Conservation (phyloP, 805 yeast genomes). For the Yamadazyma takamatsuzukensis region DNA sequence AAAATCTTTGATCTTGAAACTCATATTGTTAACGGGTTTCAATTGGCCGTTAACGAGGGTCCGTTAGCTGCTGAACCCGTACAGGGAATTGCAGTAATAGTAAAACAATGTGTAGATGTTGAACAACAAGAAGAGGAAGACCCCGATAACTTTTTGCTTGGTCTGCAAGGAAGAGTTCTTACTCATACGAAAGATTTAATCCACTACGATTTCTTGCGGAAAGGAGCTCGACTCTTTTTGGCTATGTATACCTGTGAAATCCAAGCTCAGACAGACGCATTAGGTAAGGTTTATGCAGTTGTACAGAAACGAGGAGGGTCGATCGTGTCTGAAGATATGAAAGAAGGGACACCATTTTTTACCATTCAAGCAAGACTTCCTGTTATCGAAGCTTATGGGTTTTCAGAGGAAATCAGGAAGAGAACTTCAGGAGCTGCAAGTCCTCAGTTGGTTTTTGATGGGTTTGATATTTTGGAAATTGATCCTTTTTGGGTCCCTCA, state of each 20-base stretch:
- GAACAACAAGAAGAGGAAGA: conserved; percentile 21
- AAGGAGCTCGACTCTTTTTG: conserved; percentile 87
- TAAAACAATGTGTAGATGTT: conserved; percentile 17
- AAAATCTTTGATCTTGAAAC: conserved; percentile 45
- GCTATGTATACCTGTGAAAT: conserved; percentile 95
- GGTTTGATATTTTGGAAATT: conserved; percentile 78
- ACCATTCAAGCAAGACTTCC: conserved; percentile 82
- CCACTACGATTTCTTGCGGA: conserved; percentile 64
- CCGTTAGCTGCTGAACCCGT: conserved; percentile 86
- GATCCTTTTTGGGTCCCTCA: conserved; percentile 99
- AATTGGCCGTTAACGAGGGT: conserved; percentile 76
- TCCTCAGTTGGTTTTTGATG: conserved; percentile 90
- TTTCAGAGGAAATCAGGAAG: conserved; percentile 90
- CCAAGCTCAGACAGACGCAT: conserved; percentile 90
- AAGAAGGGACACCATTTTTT: conserved; percentile 97
- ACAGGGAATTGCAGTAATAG: conserved; percentile 68
- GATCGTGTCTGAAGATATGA: conserved; percentile 88
- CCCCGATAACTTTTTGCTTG: conserved; percentile 30
- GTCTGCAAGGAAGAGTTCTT: conserved; percentile 68
- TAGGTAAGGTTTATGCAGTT: conserved; percentile 94
- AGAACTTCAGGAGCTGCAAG: conserved; percentile 95
- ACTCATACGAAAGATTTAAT: conserved; percentile 71
- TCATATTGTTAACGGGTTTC: conserved; percentile 77
- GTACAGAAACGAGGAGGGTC: conserved; percentile 85
- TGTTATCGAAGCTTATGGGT: conserved; percentile 94